Conservation (phyloP, 2,329 filamentous ascomycete genomes). For the Aspergillus sp. region DNA sequence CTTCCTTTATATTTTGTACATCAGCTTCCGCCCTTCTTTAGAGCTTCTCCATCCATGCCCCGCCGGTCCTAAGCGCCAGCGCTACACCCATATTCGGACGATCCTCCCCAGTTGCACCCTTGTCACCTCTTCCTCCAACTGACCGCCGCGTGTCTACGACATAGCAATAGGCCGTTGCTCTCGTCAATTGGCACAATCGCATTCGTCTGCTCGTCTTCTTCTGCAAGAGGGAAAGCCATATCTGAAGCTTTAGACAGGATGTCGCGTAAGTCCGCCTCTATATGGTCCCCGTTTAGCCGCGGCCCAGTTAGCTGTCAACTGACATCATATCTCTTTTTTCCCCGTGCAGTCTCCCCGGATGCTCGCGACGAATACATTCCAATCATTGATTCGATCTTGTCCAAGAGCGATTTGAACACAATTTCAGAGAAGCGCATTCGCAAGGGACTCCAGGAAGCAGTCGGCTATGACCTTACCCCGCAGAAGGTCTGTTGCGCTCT, state of each 20-base stretch:
- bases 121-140: constrained; percentile 12
- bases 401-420: constrained; percentile 64
- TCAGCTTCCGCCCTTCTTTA: constrained; percentile 11
- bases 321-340: constrained; percentile 24
- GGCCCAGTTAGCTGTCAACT: constrained; percentile 26
- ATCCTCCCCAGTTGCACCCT: constrained; percentile 21
- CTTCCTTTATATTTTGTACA: constrained; percentile 1
- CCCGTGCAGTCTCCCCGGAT: constrained; percentile 52
- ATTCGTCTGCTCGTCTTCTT: constrained; percentile 4
- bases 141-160: constrained; percentile 6
- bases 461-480: constrained; percentile 64
- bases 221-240: constrained; percentile 8
- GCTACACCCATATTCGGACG: constrained; percentile 29
- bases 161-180: not conserved
- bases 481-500: constrained; percentile 58
- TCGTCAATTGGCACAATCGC: constrained; percentile 20
- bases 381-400: constrained; percentile 68
- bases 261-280: constrained; percentile 41
- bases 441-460: constrained; percentile 63
- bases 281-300: constrained; percentile 26
- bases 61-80: constrained; percentile 46
- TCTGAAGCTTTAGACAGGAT: constrained; percentile 31
- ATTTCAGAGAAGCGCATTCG: constrained; percentile 69
- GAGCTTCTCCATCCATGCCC: constrained; percentile 33
- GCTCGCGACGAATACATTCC: constrained; percentile 56